These are phyloP conservation scores for Coelomomyces lativittatus DNA, from an alignment of 371 early-diverging fungal species.

Conservation along the genomic window DNA sequence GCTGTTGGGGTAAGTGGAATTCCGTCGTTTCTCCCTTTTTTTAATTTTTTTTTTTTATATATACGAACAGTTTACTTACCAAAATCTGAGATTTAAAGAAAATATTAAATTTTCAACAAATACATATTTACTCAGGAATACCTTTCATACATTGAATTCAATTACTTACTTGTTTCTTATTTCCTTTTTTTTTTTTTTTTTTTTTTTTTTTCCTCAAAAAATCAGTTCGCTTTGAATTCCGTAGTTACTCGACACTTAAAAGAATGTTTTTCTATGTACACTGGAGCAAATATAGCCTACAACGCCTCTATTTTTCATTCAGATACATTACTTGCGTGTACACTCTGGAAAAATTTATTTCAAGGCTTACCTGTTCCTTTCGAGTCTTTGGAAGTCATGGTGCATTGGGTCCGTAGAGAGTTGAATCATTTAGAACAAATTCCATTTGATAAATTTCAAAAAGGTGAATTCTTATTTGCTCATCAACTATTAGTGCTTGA, in stretches of 20 bases:
- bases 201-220: background rate
- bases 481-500: no score
- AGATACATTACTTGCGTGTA: slow-evolving; percentile 76
- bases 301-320: slow-evolving; percentile 80
- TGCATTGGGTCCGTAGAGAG: slow-evolving; percentile 45
- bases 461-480: background rate
- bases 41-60: background rate
- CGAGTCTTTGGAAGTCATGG: slow-evolving; percentile 31
- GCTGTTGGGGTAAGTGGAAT: slow-evolving; percentile 31
- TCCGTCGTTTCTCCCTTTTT: no score
- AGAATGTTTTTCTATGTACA: slow-evolving; percentile 63
- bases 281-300: slow-evolving; percentile 74
- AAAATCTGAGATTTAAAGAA: background rate
- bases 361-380: slow-evolving; percentile 37
- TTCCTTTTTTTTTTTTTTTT: background rate
- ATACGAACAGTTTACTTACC: background rate
- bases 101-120: background rate
- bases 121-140: background rate
- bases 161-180: background rate
- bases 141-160: background rate
- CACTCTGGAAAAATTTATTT: slow-evolving; percentile 73
- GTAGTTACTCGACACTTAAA: slow-evolving; percentile 55
- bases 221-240: slow-evolving; percentile 43
- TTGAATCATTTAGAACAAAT: slow-evolving; percentile 36
- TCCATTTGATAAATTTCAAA: slow-evolving; percentile 6